Percentiles rank a stretch among this genome's conserved stretches.
Evolutionary conservation across 2,329 filamentous ascomycete species (phyloP).

Genomic region (Sclerotinia borealis): DNA sequence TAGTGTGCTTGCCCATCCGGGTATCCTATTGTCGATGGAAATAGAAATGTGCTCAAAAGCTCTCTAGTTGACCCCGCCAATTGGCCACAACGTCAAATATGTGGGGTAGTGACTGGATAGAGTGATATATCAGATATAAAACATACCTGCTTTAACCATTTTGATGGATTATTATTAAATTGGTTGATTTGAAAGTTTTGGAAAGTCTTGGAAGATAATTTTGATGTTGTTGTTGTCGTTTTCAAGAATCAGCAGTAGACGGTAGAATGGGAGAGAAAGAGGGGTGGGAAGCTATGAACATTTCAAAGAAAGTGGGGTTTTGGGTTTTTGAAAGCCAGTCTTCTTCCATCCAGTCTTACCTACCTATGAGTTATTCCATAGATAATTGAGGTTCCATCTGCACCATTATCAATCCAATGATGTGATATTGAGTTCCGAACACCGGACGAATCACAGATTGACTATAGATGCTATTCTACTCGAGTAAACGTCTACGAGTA

Average conservation of each 20-base stretch:
- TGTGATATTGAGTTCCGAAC: neutral
- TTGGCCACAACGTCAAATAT: constrained; percentile 14
- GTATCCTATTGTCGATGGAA: constrained; percentile 37
- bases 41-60: constrained; percentile 56
- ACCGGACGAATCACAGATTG: neutral
- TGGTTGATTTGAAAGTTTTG: constrained; percentile 1
- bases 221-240: constrained; percentile 6
- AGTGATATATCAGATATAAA: constrained; percentile 12
- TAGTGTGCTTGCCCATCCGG: constrained; percentile 40
- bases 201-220: neutral
- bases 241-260: constrained; percentile 3
- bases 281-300: constrained; percentile 1
- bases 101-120: constrained; percentile 10
- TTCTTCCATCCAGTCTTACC: too few species aligned
- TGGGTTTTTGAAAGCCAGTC: neutral
- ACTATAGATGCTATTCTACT: too few species aligned
- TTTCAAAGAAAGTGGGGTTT: constrained; percentile 8
- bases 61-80: constrained; percentile 38
- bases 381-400: too few species aligned
- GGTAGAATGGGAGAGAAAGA: constrained; percentile 7
- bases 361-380: too few species aligned
- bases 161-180: constrained; percentile 49
- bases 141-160: constrained; percentile 98
- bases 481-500: too few species aligned
- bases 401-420: constrained; percentile 6